Conservation (phyloP, 345 rosid species). For the Rubroshorea leprosula region DNA sequence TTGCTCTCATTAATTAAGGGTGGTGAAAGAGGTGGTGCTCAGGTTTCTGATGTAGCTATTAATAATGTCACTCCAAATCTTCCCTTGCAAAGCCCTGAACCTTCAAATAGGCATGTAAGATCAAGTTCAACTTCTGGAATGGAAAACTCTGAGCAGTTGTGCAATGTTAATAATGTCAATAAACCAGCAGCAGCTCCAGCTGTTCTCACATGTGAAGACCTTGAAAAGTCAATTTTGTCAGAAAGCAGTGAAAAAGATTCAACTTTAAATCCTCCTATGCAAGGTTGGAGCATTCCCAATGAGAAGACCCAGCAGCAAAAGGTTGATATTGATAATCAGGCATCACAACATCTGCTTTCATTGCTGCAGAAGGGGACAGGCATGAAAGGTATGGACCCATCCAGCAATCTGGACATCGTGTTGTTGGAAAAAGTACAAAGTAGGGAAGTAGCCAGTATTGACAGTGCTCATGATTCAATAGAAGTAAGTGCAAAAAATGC, state of each 20-base stretch:
- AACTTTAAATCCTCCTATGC: constrained; percentile 30
- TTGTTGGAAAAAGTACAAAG: constrained; percentile 16
- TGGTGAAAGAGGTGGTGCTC: constrained; percentile 50
- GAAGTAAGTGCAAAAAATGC: constrained; percentile 33
- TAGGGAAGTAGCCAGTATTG: constrained; percentile 22
- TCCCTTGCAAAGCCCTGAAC: constrained; percentile 37
- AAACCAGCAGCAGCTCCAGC: constrained; percentile 44
- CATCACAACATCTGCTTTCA: constrained; percentile 87
- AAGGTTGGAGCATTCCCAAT: constrained; percentile 30
- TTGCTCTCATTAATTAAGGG: constrained; percentile 76
- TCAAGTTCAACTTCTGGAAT: constrained; percentile 16
- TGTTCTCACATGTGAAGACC: constrained; percentile 97
- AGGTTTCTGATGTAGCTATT: constrained; percentile 29
- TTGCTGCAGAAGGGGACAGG: constrained; percentile 58
- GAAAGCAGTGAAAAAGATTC: constrained; percentile 45
- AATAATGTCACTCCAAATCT: constrained; percentile 23
- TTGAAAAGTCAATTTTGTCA: constrained; percentile 85
- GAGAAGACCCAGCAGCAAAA: constrained; percentile 38
- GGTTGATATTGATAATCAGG: constrained; percentile 46
- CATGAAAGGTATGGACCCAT: too few species aligned
- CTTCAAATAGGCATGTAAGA: constrained; percentile 21
- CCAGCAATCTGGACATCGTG: constrained; percentile 26
- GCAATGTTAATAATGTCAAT: constrained; percentile 14
- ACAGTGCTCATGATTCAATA: constrained; percentile 23
- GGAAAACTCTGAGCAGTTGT: constrained; percentile 29